Conservation (phyloP, 768 basidiomycete species). For the Antrodiella citrinella region DNA sequence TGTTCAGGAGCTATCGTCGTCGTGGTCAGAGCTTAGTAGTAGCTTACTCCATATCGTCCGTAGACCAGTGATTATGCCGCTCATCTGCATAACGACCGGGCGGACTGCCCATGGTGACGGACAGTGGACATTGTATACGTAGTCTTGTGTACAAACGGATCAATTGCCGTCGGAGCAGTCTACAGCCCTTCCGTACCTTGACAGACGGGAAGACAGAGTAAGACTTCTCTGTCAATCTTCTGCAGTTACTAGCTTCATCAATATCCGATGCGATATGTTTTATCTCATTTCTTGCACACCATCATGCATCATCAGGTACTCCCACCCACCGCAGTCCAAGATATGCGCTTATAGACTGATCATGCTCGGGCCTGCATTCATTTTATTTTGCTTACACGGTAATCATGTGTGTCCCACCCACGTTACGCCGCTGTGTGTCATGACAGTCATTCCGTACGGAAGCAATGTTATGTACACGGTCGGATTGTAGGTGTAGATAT, state of each 20-base stretch:
- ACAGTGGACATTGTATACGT: too few species aligned
- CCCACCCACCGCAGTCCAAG: neutral
- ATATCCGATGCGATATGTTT: neutral
- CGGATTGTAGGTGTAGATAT: neutral
- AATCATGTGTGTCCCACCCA: neutral
- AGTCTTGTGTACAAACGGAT: neutral
- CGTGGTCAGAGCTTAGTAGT: too few species aligned
- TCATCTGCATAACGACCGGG: too few species aligned
- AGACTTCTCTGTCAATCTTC: neutral
- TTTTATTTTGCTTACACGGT: neutral
- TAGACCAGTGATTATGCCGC: too few species aligned
- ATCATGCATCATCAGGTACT: neutral
- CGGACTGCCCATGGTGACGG: too few species aligned
- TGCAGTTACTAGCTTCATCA: neutral
- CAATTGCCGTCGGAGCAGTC: neutral
- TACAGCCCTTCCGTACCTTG: neutral
- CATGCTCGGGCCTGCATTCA: neutral
- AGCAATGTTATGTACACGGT: neutral
- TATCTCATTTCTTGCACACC: neutral
- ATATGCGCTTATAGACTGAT: neutral
- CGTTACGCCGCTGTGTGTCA: neutral
- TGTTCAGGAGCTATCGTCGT: too few species aligned
- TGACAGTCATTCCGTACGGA: neutral
- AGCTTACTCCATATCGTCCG: too few species aligned
- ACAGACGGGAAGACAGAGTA: too few species aligned